Percentiles rank a stretch among this genome's conserved stretches.
Evolutionary conservation across 768 basidiomycete genomes (phyloP).

Genomic region (Mycena amicta): DNA sequence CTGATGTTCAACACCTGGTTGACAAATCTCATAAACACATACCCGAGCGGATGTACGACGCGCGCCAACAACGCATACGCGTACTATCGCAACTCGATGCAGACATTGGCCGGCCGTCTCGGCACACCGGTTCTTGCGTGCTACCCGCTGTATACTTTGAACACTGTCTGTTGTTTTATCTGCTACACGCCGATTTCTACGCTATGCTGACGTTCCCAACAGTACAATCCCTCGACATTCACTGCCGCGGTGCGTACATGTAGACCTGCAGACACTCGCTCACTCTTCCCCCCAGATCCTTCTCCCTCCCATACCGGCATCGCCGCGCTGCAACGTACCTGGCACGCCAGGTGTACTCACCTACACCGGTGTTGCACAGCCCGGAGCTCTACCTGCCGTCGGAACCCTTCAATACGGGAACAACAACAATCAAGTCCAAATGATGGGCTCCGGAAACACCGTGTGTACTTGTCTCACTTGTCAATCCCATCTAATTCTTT

Average conservation of each 20-base stretch:
- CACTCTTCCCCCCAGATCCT: neutral
- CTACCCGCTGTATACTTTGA: neutral
- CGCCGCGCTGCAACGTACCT: conserved; percentile 10
- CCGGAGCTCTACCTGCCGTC: neutral
- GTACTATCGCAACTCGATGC: conserved; percentile 2
- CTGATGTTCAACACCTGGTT: conserved; percentile 12
- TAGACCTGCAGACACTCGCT: neutral
- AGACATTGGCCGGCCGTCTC: neutral
- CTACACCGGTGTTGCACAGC: neutral
- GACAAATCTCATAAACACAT: neutral
- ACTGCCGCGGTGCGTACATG: neutral
- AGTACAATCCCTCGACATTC: conserved; percentile 11
- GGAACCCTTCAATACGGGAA: neutral
- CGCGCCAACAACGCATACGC: conserved; percentile 1
- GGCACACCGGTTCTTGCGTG: neutral
- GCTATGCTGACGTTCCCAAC: neutral
- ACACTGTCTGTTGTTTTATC: neutral
- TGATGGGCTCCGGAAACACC: conserved; percentile 12
- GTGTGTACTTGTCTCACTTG: neutral
- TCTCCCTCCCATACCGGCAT: neutral
- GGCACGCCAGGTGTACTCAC: neutral
- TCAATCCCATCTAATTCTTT: neutral
- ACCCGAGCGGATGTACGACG: conserved; percentile 11
- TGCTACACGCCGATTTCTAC: neutral
- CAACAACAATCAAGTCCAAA: neutral